Evolutionary conservation across 2,329 filamentous ascomycete species (phyloP).

Genomic region (Verticillium klebahnii): DNA sequence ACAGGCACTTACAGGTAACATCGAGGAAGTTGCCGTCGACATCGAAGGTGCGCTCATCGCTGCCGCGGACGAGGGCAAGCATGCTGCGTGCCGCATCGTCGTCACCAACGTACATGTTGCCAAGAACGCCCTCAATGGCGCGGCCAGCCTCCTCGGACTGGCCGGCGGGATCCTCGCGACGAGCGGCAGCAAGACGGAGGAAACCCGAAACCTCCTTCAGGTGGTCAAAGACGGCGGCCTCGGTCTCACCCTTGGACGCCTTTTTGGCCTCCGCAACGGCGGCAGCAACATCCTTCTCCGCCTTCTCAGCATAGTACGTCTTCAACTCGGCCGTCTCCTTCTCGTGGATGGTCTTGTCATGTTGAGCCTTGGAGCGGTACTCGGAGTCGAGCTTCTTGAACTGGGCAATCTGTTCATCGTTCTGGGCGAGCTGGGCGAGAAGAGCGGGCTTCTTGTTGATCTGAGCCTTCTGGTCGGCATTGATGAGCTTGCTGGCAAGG

Average conservation of each 20-base stretch:
- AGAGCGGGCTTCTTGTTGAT: constrained; percentile 72
- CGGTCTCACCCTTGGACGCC: constrained; percentile 44
- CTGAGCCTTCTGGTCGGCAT: constrained; percentile 73
- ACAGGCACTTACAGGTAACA: constrained; percentile 62
- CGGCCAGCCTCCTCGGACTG: constrained; percentile 63
- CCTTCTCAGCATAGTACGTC: constrained; percentile 39
- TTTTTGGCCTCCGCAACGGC: constrained; percentile 49
- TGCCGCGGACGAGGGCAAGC: constrained; percentile 71
- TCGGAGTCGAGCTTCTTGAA: constrained; percentile 74
- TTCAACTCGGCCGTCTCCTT: constrained; percentile 27
- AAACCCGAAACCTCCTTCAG: constrained; percentile 74
- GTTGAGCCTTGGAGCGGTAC: constrained; percentile 55
- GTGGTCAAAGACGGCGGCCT: constrained; percentile 57
- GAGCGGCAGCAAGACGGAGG: constrained; percentile 71
- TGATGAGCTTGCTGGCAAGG: constrained; percentile 68
- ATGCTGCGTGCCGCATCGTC: constrained; percentile 69
- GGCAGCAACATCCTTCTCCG: constrained; percentile 50
- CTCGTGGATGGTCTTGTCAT: constrained; percentile 57
- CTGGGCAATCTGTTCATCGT: constrained; percentile 69
- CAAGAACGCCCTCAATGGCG: constrained; percentile 74
- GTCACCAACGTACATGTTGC: constrained; percentile 76
- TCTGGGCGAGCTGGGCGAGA: constrained; percentile 61
- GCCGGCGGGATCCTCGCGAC: constrained; percentile 35
- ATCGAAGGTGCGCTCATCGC: constrained; percentile 60
- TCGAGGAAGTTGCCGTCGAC: constrained; percentile 60